Conservation (phyloP, 2,329 filamentous ascomycete species). For the Pestalotiopsis sp. region DNA sequence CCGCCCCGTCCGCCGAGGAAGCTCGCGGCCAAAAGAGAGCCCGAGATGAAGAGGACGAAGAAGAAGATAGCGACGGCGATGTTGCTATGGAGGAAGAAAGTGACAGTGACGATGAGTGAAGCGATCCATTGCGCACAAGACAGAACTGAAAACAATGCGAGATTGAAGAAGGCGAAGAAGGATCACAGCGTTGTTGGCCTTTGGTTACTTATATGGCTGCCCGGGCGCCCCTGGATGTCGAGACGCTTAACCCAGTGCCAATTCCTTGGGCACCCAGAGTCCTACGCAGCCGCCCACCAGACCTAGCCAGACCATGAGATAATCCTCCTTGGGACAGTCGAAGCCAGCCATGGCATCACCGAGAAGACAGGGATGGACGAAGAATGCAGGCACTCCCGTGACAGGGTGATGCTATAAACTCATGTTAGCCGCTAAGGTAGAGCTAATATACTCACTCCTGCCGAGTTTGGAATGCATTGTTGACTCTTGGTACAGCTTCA, state of each 20-base stretch:
- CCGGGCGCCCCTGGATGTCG: slow-evolving; percentile 63
- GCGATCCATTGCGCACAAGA: not conserved
- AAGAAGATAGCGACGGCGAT: slow-evolving; percentile 62
- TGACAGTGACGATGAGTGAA: slow-evolving; percentile 68
- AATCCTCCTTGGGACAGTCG: slow-evolving; percentile 63
- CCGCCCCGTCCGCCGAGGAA: slow-evolving; percentile 53
- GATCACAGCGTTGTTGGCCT: not conserved
- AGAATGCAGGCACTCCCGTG: slow-evolving; percentile 78
- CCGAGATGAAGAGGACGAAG: slow-evolving; percentile 66
- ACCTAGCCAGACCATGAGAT: slow-evolving; percentile 89
- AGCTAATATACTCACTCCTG: slow-evolving; percentile 41
- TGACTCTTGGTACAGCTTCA: slow-evolving; percentile 31
- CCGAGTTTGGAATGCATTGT: slow-evolving; percentile 26
- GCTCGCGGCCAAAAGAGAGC: slow-evolving; percentile 71
- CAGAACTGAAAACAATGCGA: not conserved
- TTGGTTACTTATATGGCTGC: not conserved
- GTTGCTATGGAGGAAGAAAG: slow-evolving; percentile 64
- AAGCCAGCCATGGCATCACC: slow-evolving; percentile 76
- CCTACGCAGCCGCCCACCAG: slow-evolving; percentile 80
- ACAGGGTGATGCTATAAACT: slow-evolving; percentile 75
- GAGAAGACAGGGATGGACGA: slow-evolving; percentile 90
- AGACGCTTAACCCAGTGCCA: slow-evolving; percentile 47
- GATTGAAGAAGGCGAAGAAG: slow-evolving; percentile 28
- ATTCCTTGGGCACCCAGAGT: slow-evolving; percentile 72
- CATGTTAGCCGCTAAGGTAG: slow-evolving; percentile 35